Conservation (phyloP, 805 yeast species). For the Debaryomyces tyrocola region DNA sequence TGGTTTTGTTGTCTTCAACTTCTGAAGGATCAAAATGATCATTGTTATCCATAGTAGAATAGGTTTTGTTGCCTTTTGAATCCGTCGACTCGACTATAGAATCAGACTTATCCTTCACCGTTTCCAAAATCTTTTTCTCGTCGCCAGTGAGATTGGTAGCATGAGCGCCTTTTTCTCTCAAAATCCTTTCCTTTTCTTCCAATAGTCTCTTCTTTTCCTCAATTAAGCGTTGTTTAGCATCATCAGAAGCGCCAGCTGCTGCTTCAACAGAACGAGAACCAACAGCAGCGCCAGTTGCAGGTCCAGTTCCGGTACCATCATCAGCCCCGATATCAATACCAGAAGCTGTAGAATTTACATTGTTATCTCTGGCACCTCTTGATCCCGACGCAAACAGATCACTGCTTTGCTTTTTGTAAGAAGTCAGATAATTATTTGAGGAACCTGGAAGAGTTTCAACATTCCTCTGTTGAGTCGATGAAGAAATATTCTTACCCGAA, state of each 20-base stretch:
- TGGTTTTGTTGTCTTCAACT: neutral
- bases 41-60: constrained; percentile 39
- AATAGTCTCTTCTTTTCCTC: neutral
- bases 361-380: neutral
- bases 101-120: constrained; percentile 21
- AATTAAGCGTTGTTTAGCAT: neutral
- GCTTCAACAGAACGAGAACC: neutral
- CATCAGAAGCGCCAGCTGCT: neutral
- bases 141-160: neutral
- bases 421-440: constrained; percentile 7
- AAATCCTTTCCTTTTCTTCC: constrained; percentile 2
- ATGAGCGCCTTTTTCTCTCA: constrained; percentile 6
- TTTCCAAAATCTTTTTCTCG: constrained; percentile 10
- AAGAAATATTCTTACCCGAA: neutral
- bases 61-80: constrained; percentile 10
- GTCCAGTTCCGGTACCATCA: constrained; percentile 1
- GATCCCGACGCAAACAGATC: neutral
- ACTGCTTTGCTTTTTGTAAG: constrained; percentile 1
- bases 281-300: constrained; percentile 1
- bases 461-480: neutral
- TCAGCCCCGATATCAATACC: neutral
- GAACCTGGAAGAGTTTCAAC: neutral
- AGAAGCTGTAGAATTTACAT: neutral
- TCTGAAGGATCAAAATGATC: constrained; percentile 24
- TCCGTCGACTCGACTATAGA: constrained; percentile 19